Conservation (phyloP, 768 basidiomycete species). For the Goffeauzyma gilvescens region DNA sequence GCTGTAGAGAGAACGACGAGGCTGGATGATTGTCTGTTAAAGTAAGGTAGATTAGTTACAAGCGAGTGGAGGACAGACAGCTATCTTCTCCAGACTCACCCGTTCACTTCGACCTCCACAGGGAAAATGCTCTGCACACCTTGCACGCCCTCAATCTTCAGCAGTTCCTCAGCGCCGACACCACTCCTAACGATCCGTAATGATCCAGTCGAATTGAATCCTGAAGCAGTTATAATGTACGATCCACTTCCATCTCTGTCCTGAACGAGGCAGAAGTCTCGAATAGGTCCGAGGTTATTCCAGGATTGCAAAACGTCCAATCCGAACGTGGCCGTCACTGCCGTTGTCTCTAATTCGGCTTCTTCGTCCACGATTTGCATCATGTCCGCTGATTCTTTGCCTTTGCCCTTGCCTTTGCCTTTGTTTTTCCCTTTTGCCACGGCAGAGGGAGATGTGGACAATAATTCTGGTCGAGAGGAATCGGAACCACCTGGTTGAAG, state of each 20-base stretch:
- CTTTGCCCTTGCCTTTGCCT: conserved; percentile 19
- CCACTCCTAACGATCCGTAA: conserved; percentile 26
- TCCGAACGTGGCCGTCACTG: conserved; percentile 4
- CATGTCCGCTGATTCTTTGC: conserved; percentile 7
- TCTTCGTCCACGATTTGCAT: conserved; percentile 6
- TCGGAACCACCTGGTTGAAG: conserved; percentile 3
- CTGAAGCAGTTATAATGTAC: conserved; percentile 26
- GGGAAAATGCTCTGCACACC: conserved; percentile 18
- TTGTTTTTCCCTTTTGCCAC: not conserved
- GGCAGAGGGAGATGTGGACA: not conserved
- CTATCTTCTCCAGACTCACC: too few species aligned
- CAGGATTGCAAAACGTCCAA: conserved; percentile 17
- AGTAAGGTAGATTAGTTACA: too few species aligned
- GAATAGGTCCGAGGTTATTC: conserved; percentile 29
- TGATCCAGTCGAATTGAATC: conserved; percentile 23
- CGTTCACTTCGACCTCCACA: too few species aligned
- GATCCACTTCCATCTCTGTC: conserved; percentile 13
- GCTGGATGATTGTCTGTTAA: too few species aligned
- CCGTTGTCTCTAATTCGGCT: not conserved
- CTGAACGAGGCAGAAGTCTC: conserved; percentile 24
- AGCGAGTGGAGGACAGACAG: too few species aligned
- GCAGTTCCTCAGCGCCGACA: conserved; percentile 20
- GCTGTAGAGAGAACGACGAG: too few species aligned
- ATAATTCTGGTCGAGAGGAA: too few species aligned
- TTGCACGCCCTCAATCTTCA: conserved; percentile 16